Conservation (phyloP, 2,329 filamentous ascomycete species). For the Dothideomycetes sp. region DNA sequence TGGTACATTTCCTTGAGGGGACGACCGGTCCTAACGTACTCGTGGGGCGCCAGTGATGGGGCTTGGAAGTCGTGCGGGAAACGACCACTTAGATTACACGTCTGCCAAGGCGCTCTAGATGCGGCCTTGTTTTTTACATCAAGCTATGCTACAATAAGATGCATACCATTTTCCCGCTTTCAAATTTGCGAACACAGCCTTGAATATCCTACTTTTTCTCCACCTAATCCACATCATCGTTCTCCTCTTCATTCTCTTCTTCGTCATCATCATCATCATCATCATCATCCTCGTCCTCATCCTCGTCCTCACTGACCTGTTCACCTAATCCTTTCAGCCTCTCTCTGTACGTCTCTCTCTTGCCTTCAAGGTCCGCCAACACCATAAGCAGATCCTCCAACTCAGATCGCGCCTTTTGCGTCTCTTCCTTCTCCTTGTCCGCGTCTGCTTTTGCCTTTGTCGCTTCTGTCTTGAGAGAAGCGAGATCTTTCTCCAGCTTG, state of each 20-base stretch:
- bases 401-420: constrained; percentile 27
- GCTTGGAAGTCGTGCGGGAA: too few species aligned
- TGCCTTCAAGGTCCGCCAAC: constrained; percentile 36
- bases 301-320: constrained; percentile 20
- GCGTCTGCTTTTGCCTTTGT: constrained; percentile 20
- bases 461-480: too few species aligned
- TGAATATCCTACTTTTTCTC: too few species aligned
- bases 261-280: constrained; percentile 18
- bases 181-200: too few species aligned
- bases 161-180: too few species aligned
- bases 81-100: too few species aligned
- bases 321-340: constrained; percentile 18
- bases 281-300: constrained; percentile 16
- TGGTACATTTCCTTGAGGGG: too few species aligned
- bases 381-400: constrained; percentile 38
- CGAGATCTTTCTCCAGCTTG: constrained; percentile 8
- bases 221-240: not conserved
- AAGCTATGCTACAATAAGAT: too few species aligned
- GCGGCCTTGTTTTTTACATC: too few species aligned
- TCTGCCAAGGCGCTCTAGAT: too few species aligned
- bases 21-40: too few species aligned
- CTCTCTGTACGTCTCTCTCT: constrained; percentile 18
- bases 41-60: too few species aligned
- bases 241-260: constrained; percentile 9
- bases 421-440: constrained; percentile 29